Evolutionary conservation across 1,284 basidiomycete species (phyloP).

Genomic region (Mycosarcoma mackinlayi): DNA sequence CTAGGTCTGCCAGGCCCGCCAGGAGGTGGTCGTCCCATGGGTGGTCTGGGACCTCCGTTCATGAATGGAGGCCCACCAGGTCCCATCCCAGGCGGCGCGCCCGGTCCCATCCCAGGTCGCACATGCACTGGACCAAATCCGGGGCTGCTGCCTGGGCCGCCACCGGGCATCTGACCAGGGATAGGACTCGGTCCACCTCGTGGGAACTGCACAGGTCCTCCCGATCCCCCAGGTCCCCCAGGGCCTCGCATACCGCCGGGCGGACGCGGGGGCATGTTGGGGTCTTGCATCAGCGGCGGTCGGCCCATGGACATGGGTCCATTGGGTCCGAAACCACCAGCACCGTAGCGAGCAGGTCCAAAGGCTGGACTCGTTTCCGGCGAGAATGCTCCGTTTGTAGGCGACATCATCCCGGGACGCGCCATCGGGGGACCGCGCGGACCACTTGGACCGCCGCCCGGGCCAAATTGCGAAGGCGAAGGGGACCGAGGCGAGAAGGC

Average conservation of each 20-base stretch:
- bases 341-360: conserved; percentile 32
- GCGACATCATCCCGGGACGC: conserved; percentile 46
- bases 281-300: conserved; percentile 46
- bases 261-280: conserved; percentile 44
- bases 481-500: conserved; percentile 41
- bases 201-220: conserved; percentile 29
- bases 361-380: conserved; percentile 45
- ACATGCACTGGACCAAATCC: conserved; percentile 34
- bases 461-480: conserved; percentile 37
- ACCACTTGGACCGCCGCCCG: conserved; percentile 19
- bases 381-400: conserved; percentile 29
- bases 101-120: conserved; percentile 29
- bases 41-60: conserved; percentile 34
- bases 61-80: conserved; percentile 38
- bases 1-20: conserved; percentile 3
- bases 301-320: conserved; percentile 30
- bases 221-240: conserved; percentile 14
- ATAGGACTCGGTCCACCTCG: conserved; percentile 39
- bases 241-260: conserved; percentile 29
- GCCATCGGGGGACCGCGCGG: conserved; percentile 20
- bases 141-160: conserved; percentile 23
- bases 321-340: conserved; percentile 20
- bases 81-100: conserved; percentile 19
- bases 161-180: conserved; percentile 34
- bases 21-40: conserved; percentile 34